A percentile compares a stretch with the other conserved stretches of the same genome.
These are phyloP conservation scores for Helianthus tuberosus DNA, from an alignment of 129 eudicot genomes.

Conservation along the genomic window DNA sequence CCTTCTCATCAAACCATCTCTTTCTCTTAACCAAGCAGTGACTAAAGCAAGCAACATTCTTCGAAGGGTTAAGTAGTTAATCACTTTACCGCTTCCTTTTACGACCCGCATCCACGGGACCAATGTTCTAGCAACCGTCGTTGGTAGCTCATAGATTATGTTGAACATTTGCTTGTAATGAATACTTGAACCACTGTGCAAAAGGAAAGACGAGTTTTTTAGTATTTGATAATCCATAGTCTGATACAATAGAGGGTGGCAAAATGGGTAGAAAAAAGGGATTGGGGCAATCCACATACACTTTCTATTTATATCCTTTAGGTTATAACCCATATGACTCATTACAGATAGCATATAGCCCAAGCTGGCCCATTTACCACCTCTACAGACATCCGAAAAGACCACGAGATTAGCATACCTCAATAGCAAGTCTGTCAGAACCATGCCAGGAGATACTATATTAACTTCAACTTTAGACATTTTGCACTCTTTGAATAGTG, in stretches of 20 bases:
- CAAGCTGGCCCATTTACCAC: conserved; percentile 7
- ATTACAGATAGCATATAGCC: not conserved
- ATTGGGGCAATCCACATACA: no score
- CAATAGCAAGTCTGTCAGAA: conserved; percentile 68
- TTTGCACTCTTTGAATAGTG: conserved; percentile 64
- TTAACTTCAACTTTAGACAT: conserved; percentile 67
- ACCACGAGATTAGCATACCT: conserved; percentile 43
- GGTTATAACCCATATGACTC: not conserved
- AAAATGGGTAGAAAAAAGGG: no score
- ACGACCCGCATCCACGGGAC: conserved; percentile 95
- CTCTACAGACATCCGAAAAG: not conserved
- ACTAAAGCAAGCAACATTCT: conserved; percentile 84
- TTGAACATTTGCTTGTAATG: conserved; percentile 95
- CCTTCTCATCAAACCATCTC: conserved; percentile 92
- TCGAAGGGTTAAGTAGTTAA: conserved; percentile 83
- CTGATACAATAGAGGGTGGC: no score
- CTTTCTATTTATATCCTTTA: not conserved
- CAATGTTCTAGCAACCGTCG: conserved; percentile 92
- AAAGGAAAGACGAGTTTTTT: conserved; percentile 20
- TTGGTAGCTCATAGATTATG: conserved; percentile 92
- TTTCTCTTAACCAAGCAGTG: conserved; percentile 86
- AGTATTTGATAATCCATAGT: no score
- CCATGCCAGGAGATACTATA: conserved; percentile 98
- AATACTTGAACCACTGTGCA: conserved; percentile 76
- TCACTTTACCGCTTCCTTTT: conserved; percentile 89